These are phyloP conservation scores for Ceratocystis ficicola DNA, from an alignment of 2,329 filamentous ascomycete genomes.

Conservation along the genomic window DNA sequence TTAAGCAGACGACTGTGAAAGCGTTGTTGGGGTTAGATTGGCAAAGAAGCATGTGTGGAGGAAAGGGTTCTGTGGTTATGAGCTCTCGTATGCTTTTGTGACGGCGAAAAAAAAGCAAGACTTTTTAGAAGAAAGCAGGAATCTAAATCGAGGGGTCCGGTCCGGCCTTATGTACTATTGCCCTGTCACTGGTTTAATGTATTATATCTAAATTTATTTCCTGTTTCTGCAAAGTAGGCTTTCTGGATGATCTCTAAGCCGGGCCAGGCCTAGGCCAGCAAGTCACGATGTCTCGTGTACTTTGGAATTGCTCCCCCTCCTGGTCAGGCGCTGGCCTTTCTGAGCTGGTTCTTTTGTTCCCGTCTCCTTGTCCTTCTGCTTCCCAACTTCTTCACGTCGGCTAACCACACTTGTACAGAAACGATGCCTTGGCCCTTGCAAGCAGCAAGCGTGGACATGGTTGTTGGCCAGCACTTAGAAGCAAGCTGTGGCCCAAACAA, in stretches of 20 bases:
- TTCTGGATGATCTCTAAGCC: slow-evolving; percentile 1
- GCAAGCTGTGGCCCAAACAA: background rate
- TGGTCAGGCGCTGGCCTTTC: background rate
- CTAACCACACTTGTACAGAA: background rate
- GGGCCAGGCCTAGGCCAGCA: slow-evolving; percentile 5
- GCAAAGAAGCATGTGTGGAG: background rate
- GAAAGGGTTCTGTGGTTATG: background rate
- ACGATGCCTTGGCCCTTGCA: background rate
- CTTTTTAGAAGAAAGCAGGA: background rate
- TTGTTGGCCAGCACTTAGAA: background rate
- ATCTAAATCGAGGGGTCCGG: background rate
- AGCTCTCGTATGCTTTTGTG: background rate
- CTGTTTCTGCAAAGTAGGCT: background rate
- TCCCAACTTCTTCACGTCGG: background rate
- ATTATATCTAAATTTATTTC: slow-evolving; percentile 3
- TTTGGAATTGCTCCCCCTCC: background rate
- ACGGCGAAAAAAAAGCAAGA: slow-evolving; percentile 2
- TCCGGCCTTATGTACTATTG: background rate
- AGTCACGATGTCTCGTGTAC: slow-evolving; percentile 12
- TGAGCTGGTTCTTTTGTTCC: background rate
- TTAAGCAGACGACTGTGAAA: background rate
- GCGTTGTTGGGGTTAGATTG: background rate
- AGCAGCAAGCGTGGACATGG: background rate
- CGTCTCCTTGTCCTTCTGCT: background rate
- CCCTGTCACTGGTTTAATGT: background rate